Base-by-base conservation (phyloP, 83 land plant species). In the Diphasiastrum complanatum region DNA sequence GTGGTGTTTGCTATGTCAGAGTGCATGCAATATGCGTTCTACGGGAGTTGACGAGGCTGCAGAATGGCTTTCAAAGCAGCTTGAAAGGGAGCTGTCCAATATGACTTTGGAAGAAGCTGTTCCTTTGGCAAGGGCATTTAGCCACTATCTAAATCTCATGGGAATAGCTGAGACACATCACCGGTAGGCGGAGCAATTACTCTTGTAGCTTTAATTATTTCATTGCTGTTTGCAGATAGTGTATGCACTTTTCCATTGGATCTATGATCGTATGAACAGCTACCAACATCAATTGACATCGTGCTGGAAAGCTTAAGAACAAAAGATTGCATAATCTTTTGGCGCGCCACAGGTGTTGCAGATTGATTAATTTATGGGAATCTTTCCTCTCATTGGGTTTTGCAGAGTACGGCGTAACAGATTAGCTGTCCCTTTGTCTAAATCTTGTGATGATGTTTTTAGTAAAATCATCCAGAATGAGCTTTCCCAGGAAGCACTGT, bases 131-230 rank as follows among this genome's bases (percentile, higher is more conserved):
- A 81, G 97, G 8, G 88, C 95, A 6, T 92, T 81, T 48, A 92
- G 98, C 43, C 95, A 92, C 71, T 83, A 79, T 67, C 83, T 92
- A 19, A 92, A 75, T 65, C 73, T 92, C 29, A 92, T 84, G 82
- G 95, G 96, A 16, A 92, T 85, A 35, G 98, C 98, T 8, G 95
- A 92, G 47, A 92, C 98, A 4, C 91, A 92, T 65, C 98, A 92
- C 64, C 74, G 95, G 95, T 87, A 65, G 29, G 25, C 2, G 8
- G 3, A 19, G 41, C 22, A 41, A 33, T 5, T 55, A 10, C 3
- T 41, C n/a, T n/a, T n/a, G n/a, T n/a, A n/a, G n/a, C n/a, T n/a
- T n/a, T 54, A n/a, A 14, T 49, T 20, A 5, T 54, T 54, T 5
- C 29, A 23, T 25, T 23, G 10, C 25, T 26, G 11, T n/a, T 18